A percentile compares a stretch with the other conserved stretches of the same genome.
Evolutionary conservation across 768 basidiomycete genomes (phyloP).

Genomic region (Calocera cornea): DNA sequence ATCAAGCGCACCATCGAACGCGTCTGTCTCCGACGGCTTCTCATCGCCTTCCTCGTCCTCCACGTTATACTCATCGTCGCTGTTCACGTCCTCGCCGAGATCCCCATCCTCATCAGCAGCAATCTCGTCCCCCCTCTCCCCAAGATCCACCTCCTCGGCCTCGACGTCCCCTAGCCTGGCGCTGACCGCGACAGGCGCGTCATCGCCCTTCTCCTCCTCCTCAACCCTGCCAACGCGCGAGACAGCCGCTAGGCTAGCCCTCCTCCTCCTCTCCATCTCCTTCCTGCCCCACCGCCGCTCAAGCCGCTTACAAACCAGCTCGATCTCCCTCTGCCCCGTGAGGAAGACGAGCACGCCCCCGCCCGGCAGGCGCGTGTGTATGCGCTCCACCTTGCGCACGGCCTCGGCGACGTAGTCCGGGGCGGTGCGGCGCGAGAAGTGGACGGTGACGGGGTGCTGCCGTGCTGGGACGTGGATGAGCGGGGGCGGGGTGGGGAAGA

Average conservation of each 20-base stretch:
- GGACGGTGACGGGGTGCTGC: slow-evolving; percentile 88
- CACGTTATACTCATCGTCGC: slow-evolving; percentile 42
- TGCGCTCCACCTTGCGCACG: slow-evolving; percentile 78
- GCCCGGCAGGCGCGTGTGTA: slow-evolving; percentile 80
- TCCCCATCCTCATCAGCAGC: slow-evolving; percentile 25
- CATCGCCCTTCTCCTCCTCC: slow-evolving; percentile 5
- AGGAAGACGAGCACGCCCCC: slow-evolving; percentile 90
- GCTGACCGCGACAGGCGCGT: neutral
- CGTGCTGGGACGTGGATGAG: slow-evolving; percentile 79
- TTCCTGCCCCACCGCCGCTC: slow-evolving; percentile 62
- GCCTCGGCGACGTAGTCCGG: slow-evolving; percentile 85
- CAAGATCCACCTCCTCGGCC: slow-evolving; percentile 67
- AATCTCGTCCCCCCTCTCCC: slow-evolving; percentile 20
- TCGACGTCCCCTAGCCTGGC: slow-evolving; percentile 50
- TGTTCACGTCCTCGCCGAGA: slow-evolving; percentile 22
- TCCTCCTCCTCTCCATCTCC: slow-evolving; percentile 42
- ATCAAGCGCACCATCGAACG: slow-evolving; percentile 39
- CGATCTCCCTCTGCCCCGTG: slow-evolving; percentile 93
- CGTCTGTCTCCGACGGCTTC: slow-evolving; percentile 46
- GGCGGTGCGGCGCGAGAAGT: slow-evolving; percentile 77
- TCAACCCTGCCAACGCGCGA: neutral
- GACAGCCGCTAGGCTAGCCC: slow-evolving; percentile 5
- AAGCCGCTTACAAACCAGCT: slow-evolving; percentile 65
- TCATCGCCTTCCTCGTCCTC: slow-evolving; percentile 42
- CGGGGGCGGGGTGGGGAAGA: slow-evolving; percentile 79